Evolutionary conservation across 495 filamentous ascomycete species (phyloP), one percentile per base, ranked within the genome.

Genomic region (Penicillium parvum): DNA sequence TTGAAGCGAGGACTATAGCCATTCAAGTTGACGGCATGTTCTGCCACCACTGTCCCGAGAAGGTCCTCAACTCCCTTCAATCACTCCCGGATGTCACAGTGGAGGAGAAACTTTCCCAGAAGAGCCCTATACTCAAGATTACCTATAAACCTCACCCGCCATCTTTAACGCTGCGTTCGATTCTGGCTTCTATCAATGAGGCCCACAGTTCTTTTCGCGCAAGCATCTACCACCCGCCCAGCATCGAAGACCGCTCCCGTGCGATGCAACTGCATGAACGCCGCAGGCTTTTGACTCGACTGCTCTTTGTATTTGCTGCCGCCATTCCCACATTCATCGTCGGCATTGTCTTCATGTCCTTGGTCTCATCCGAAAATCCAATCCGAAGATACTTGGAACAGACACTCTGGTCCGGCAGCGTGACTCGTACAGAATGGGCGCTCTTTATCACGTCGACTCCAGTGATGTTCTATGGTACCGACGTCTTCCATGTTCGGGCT

Each of bases 301-400:
- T 90, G 15, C 48, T 84, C 2, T 72, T 96, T 47, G 82, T 86
- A 11, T 63, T 90, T n/a, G 57, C 82, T 10, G 72, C 83, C 18
- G 84, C 84, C 26, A 85, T 97, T 26, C 92, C 91, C 12, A 88
- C 89, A 0, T 90, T 97, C 54, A 57, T 94, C 23, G 84, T 97
- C 44, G 91, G 91, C 1, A 86, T 97, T 48, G 79, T 96, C 4
- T 95, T 83, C 66, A 96, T 95, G 90, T 85, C 72, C 37, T 75
- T 96, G 0, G 77, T 96, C 0, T 68, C 83, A 0, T 50, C 70
- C 1, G 53, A 70, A 7, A 77, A 90, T 47, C 20, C 58, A 0
- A 65, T 67, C 11, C 78, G 81, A 28, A 57, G 60, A 34, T 88
- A 76, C 52, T 58, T 97, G 23, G 87, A 86, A 73, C 52, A 75